phyloP scores from a whole-genome alignment of 2,329 filamentous ascomycete genomes.

The Colletotrichum ledebouriae region DNA sequence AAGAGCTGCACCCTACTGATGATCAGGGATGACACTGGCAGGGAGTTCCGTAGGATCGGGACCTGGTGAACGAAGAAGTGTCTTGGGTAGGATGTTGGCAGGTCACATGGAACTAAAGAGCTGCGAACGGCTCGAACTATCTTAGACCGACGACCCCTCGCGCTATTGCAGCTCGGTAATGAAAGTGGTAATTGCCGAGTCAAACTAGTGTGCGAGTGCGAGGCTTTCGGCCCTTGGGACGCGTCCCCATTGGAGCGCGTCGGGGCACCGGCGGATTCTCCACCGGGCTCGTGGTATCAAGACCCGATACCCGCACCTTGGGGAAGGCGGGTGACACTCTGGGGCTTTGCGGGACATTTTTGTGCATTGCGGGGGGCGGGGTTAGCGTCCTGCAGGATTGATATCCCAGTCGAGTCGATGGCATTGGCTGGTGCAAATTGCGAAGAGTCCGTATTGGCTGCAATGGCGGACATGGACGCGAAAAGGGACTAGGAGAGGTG shows the following conservation, averaged over 20 bases:
- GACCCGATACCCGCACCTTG: constrained; percentile 27
- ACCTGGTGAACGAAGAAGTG: no score
- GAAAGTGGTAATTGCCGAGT: not conserved
- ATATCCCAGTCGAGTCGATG: constrained; percentile 17
- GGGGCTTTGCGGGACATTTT: constrained; percentile 31
- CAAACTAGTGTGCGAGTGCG: constrained; percentile 7
- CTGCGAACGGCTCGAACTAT: not conserved
- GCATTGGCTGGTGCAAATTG: no score
- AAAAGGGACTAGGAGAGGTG: not conserved
- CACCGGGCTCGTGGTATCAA: constrained; percentile 29
- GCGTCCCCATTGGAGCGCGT: constrained; percentile 37
- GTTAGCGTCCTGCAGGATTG: constrained; percentile 26
- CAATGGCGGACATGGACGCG: not conserved
- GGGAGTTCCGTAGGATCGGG: no score
- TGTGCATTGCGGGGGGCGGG: constrained; percentile 33
- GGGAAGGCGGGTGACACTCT: constrained; percentile 28
- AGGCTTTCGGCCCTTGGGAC: constrained; percentile 2
- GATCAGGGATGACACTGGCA: no score
- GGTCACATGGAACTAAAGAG: constrained; percentile 15
- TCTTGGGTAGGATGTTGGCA: not conserved
- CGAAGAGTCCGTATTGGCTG: constrained; percentile 18
- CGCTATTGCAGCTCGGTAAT: no score
- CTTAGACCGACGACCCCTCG: not conserved
- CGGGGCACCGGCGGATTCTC: constrained; percentile 16
- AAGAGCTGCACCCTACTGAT: no score